Base-by-base conservation (phyloP, 352 stramenopile species). In the Phytophthora agathidicida region DNA sequence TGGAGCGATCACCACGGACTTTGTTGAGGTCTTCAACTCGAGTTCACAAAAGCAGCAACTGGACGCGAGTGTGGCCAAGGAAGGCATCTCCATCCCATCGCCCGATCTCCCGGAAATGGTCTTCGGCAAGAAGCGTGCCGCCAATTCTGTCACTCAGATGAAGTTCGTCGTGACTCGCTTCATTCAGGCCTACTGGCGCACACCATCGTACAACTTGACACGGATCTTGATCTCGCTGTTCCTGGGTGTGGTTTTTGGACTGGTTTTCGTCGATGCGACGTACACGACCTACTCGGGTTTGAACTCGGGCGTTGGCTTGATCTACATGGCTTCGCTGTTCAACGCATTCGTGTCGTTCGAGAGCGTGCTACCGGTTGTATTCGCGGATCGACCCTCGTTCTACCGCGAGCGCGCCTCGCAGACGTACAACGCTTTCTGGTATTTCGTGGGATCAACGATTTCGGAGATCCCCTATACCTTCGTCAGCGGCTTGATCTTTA, bases 281-380 rank as follows among this genome's bases (percentile, higher is more conserved):
- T 61, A 61, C 26, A 54, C 53, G 33, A 55, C 53, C 0, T 61
- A 61, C 58, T 65, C 59, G 7, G 69, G 72, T 8, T 37, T 80
- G 41, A 82, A 82, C 32, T 62, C 60, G 4, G 77, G 73, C 17
- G 46, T 96, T 26, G 81, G 84, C 14, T 73, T 96, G 9, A 79
- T 96, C 38, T 97, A 95, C 67, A 69, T 91, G 6, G 68, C 76
- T 14, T 81, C 89, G 1, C 43, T 91, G 39, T 97, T 97, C 55
- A 80, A 89, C 42, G 75, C 75, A 16, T 80, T 95, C 32, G 84
- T 93, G 14, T 85, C 77, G 22, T 85, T 96, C 41, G 70, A 93
- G 33, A 89, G 71, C 7, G 82, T 91, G 1, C 47, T 97, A 4
- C 77, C 87, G 11, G 56, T 95, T 3, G 80, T 93, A 28, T 68